Conservation (phyloP, 352 stramenopile species). For the Globisporangium sylvaticum region DNA sequence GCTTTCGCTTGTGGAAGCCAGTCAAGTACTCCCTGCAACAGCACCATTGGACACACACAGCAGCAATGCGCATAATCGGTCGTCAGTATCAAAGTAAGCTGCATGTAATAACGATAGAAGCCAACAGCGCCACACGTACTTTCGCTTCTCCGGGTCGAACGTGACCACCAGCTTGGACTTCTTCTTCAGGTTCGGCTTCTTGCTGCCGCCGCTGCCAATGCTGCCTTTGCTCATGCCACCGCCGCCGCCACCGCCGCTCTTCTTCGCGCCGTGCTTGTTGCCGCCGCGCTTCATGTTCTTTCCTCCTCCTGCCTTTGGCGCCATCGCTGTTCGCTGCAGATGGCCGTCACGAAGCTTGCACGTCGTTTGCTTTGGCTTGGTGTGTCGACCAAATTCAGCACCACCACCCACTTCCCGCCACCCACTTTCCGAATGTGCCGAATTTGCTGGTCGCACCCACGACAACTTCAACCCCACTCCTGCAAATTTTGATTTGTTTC, state of each 20-base stretch:
- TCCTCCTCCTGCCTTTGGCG: neutral
- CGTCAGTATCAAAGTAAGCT: neutral
- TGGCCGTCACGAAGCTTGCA: slow-evolving; percentile 1
- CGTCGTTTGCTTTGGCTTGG: neutral
- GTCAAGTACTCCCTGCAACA: slow-evolving; percentile 72
- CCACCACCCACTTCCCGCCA: slow-evolving; percentile 4
- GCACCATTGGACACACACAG: neutral
- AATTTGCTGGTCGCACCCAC: no score
- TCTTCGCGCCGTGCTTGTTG: slow-evolving; percentile 26
- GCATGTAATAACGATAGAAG: neutral
- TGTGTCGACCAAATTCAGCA: neutral
- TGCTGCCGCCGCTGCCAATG: slow-evolving; percentile 17
- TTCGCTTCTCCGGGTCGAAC: slow-evolving; percentile 85
- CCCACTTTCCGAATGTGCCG: neutral
- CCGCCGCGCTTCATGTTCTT: slow-evolving; percentile 20
- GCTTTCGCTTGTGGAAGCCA: slow-evolving; percentile 85
- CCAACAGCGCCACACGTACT: slow-evolving; percentile 33
- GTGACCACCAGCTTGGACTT: slow-evolving; percentile 87
- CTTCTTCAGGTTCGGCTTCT: slow-evolving; percentile 50
- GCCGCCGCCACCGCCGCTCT: slow-evolving; percentile 21
- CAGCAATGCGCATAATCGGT: neutral
- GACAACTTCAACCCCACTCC: no score
- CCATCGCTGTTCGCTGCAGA: neutral
- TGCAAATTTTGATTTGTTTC: no score
- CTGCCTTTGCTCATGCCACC: slow-evolving; percentile 17